Base-by-base conservation (phyloP, 139 green algal genomes). In the Chlorella sp. region DNA sequence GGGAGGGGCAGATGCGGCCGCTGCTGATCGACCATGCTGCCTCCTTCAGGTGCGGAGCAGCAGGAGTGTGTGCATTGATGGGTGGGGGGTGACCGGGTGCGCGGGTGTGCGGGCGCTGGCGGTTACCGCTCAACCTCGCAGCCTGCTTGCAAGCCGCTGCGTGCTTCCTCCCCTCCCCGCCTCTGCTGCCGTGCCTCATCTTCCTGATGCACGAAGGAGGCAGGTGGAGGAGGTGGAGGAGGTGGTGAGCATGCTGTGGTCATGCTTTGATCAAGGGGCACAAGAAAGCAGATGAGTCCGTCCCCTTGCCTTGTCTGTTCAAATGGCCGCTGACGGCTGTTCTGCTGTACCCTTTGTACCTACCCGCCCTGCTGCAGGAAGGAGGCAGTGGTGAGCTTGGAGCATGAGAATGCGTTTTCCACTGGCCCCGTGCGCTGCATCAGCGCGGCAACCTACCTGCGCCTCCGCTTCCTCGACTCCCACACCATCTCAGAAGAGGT, bases 11-110 rank as follows among this genome's bases (percentile, higher is more conserved):
- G 11, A 42, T 64, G 69, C 40, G 68, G 34, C 93, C 96, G 0
- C 79, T 97, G 40, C 92, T 98, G 24, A 98, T 98, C 42, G 96
- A 98, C 94, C 96, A 98, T 61, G 96, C 96, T 0, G 96, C 96
- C 5, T 94, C 94, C 37, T 97, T 98, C 85, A 89, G 96, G 42
- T 71, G 64, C 21, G 64, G 64, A 5, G 64, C 22, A 28, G 64
- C 21, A 14, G 64, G 21, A 14, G 64, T 9, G 11, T 71, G 64
- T 26, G 48, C 9, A 16, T 57, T 57, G 48, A 57, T 57, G 48
- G 48, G 48, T 57, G 48, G 48, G 48, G 48, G 48, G 48, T 57
- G 48, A 9, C 7, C 48, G 9, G 48, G 48, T 57, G 9, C 48
- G n/a, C 48, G 48, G 48, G 5, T 57, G 48, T 57, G 48, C 48